These are phyloP conservation scores for Auriscalpium orientale DNA, from an alignment of 768 basidiomycete species.

Conservation along the genomic window DNA sequence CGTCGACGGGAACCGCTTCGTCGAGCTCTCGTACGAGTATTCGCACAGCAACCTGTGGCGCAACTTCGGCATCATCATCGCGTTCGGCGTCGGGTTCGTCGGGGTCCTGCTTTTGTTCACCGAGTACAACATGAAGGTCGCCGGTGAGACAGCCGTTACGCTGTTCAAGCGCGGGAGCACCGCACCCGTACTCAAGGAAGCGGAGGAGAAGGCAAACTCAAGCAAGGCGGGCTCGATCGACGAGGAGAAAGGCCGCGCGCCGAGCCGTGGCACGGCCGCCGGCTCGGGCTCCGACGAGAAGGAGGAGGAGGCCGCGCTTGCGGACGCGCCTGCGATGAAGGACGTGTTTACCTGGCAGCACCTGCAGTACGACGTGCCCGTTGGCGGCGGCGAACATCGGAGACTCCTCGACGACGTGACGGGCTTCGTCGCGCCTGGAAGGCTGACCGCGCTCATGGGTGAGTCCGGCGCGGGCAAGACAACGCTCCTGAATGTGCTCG, in stretches of 20 bases:
- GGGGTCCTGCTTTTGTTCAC: conserved; percentile 49
- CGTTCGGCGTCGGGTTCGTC: conserved; percentile 55
- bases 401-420: conserved; percentile 63
- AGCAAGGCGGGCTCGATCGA: not conserved
- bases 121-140: conserved; percentile 38
- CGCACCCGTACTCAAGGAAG: conserved; percentile 7
- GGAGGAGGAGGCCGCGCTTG: conserved; percentile 6
- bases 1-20: conserved; percentile 57
- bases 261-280: not conserved
- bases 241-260: conserved; percentile 23
- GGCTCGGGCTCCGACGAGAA: not conserved
- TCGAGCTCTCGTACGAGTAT: conserved; percentile 36
- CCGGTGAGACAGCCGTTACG: conserved; percentile 35
- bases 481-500: conserved; percentile 43
- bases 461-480: conserved; percentile 49
- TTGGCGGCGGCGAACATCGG: conserved; percentile 35
- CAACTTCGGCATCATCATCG: conserved; percentile 63
- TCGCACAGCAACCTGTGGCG: conserved; percentile 42
- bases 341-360: conserved; percentile 79
- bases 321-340: conserved; percentile 22
- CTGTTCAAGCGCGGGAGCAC: conserved; percentile 61
- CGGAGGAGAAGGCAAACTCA: conserved; percentile 2
- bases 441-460: conserved; percentile 72
- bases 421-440: conserved; percentile 78
- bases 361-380: conserved; percentile 57